Evolutionary conservation across 2,329 filamentous ascomycete species (phyloP).

Genomic region (Grosmannia clavigera): DNA sequence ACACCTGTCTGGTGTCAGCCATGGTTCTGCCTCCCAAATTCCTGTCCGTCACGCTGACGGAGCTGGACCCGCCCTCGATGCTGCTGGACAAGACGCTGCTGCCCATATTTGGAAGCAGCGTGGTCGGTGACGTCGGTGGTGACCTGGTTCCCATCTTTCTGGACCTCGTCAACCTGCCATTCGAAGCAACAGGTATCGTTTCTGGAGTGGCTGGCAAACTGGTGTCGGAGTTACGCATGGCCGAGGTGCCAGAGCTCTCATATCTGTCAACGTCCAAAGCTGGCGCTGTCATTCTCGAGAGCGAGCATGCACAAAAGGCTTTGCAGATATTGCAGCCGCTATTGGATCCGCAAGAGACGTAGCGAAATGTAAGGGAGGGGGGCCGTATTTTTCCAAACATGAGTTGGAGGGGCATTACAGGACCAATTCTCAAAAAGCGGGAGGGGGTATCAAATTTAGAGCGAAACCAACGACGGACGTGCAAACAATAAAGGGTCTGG

Average conservation of each 20-base stretch:
- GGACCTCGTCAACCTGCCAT: conserved; percentile 65
- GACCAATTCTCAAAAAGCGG: background rate
- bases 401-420: background rate
- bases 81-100: conserved; percentile 59
- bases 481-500: no score
- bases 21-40: conserved; percentile 49
- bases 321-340: conserved; percentile 54
- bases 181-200: conserved; percentile 88
- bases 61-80: conserved; percentile 61
- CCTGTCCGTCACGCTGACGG: conserved; percentile 60
- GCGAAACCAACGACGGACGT: no score
- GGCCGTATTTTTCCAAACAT: background rate
- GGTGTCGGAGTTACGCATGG: conserved; percentile 54
- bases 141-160: conserved; percentile 77
- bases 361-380: conserved; percentile 6
- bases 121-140: conserved; percentile 63
- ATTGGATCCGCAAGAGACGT: conserved; percentile 18
- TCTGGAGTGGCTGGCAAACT: conserved; percentile 82
- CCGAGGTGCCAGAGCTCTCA: conserved; percentile 60
- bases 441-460: background rate
- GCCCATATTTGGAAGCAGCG: conserved; percentile 53
- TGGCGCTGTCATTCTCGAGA: conserved; percentile 75
- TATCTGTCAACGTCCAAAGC: conserved; percentile 83
- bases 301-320: conserved; percentile 61
- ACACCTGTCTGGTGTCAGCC: conserved; percentile 49